Evolutionary conservation across 1,284 basidiomycete genomes (phyloP), one percentile per base, ranked within the genome.

Genomic region (Mycena citricolor): DNA sequence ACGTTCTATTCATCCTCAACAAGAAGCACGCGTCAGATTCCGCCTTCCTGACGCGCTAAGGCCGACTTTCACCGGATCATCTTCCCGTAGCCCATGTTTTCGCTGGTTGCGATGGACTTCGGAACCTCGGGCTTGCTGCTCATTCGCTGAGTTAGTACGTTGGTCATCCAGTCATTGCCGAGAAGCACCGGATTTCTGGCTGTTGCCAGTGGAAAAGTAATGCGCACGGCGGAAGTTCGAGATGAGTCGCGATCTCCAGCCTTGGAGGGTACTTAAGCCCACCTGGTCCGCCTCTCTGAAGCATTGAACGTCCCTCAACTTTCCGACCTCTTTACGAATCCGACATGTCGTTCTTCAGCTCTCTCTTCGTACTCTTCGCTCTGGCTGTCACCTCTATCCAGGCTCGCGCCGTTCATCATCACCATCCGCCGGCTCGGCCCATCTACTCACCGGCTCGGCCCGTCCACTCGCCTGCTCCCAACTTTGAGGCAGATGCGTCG

Each of bases 51-150:
- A n/a, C n/a, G n/a, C n/a, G n/a, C n/a, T n/a, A n/a, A n/a, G n/a
- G n/a, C n/a, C n/a, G n/a, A n/a, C n/a, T n/a, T n/a, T n/a, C n/a
- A n/a, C 32, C 47, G 42, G 42, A 35, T 36, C 36, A 44, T 21
- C 31, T 36, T 44, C 19, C 39, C 39, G 42, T 20, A 10, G 39
- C 26, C 35, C 40, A 47, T 47, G 46, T 47, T 47, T 34, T 47
- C 28, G 23, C 35, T 47, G 32, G 43, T 51, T 37, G 44, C 38
- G 38, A 47, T 51, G 49, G 41, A 19, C 40, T 36, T 51, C 44
- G 44, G 44, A 51, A 42, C 48, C 34, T 46, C 48, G 44, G 44
- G 13, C 24, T 47, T 31, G 33, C 39, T 34, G 42, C 34, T 32
- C n/a, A 35, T 47, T 42, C 35, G 31, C 23, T 26, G 20, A 39